Evolutionary conservation across 768 basidiomycete genomes (phyloP), one percentile per base, ranked within the genome.

Genomic region (Xerocomus spinulosus): DNA sequence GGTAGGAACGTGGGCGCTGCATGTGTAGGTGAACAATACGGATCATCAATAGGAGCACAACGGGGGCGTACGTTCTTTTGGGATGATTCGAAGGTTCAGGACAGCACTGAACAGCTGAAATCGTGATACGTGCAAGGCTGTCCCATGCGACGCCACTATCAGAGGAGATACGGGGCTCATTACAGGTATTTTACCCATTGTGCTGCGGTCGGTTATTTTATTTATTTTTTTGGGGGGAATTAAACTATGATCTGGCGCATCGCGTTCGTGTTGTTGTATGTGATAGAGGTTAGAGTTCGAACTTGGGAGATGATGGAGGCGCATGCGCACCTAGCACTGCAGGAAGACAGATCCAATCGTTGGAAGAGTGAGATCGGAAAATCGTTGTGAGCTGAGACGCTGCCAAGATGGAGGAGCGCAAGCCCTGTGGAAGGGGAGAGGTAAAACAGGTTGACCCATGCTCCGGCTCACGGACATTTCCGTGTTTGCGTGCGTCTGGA

Each of bases 111-210:
- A 37, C 13, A 38, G 32, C 13, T 37, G 8, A 39, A 44, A 47
- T 36, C 49, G 24, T 36, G 44, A 46, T 40, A 12, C 36, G 21
- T 8, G 4, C 13, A 45, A 39, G 46, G 29, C 43, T 37, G 30
- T 46, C 23, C 35, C 35, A 29, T 51, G 42, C 21, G 46, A 28
- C 26, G 48, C 50, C 56, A 60, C 51, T 9, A 53, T 60, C 51
- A 52, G 26, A 24, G n/a, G 21, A 28, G 34, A 37, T 37, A 34
- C 17, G 47, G 18, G 30, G 26, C 17, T 30, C 17, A 6, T 4
- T 9, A 42, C 48, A 51, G 25, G 45, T 4, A n/a, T 30, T 18
- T 17, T 23, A 33, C 39, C 23, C 20, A 18, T 20, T 20, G 9
- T 49, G 38, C 32, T 38, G 46, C 17, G 20, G 39, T 44, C 45